A percentile compares a stretch with the other conserved stretches of the same genome.
Evolutionary conservation across 2,329 filamentous ascomycete species (phyloP).

Genomic region (Paracoccidioides brasiliensis): DNA sequence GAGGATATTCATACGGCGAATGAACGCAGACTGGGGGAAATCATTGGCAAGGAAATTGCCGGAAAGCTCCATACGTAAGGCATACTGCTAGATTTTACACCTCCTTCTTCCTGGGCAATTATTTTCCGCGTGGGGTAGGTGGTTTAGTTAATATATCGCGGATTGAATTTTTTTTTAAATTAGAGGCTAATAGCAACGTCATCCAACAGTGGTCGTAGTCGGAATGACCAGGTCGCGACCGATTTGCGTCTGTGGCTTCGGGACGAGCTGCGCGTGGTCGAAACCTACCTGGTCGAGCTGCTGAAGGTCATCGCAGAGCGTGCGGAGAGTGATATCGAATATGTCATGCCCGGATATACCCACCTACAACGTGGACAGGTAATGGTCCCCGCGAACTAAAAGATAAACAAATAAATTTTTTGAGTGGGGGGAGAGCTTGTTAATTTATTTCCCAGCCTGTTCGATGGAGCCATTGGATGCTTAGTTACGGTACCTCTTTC

Average conservation of each 20-base stretch:
- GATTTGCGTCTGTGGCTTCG: slow-evolving; percentile 86
- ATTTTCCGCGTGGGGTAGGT: neutral
- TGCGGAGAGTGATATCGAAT: slow-evolving; percentile 61
- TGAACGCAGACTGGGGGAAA: slow-evolving; percentile 55
- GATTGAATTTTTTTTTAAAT: neutral
- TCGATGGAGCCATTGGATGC: slow-evolving; percentile 68
- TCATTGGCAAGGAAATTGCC: slow-evolving; percentile 72
- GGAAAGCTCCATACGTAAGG: slow-evolving; percentile 69
- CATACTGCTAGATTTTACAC: neutral
- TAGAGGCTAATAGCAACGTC: neutral
- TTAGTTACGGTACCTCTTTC: slow-evolving; percentile 62
- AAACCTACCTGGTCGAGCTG: slow-evolving; percentile 54
- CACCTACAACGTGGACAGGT: slow-evolving; percentile 49
- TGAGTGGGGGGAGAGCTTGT: neutral
- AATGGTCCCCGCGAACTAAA: neutral
- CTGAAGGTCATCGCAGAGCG: slow-evolving; percentile 55
- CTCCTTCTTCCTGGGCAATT: neutral
- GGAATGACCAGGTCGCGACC: slow-evolving; percentile 82
- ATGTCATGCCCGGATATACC: slow-evolving; percentile 78
- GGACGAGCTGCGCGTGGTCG: slow-evolving; percentile 57
- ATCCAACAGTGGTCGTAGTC: slow-evolving; percentile 47
- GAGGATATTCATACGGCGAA: slow-evolving; percentile 17
- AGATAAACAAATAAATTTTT: neutral
- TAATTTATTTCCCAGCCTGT: slow-evolving; percentile 42
- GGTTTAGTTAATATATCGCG: neutral